phyloP scores from a whole-genome alignment of 2,329 filamentous ascomycete genomes.

The Plectosphaerella cucumerina region DNA sequence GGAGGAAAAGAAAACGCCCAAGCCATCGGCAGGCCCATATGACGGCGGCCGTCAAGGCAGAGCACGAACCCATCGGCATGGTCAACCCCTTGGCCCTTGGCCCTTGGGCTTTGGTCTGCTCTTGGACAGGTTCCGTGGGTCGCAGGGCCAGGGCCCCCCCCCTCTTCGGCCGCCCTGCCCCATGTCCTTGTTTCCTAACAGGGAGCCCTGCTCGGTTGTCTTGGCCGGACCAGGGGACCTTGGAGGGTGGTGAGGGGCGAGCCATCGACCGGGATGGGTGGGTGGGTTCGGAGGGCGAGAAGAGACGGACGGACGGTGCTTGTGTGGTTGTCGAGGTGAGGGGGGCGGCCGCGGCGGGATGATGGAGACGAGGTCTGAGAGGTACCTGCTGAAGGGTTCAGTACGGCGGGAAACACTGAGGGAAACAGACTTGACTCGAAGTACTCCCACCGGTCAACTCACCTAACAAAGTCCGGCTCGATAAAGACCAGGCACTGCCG shows the following conservation, averaged over 20 bases:
- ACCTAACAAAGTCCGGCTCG: too few relatives aligned
- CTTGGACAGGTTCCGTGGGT: too few relatives aligned
- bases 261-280: slow-evolving; percentile 3
- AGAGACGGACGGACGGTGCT: background rate
- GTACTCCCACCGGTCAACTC: background rate
- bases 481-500: too few relatives aligned
- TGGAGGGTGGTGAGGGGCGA: background rate
- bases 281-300: background rate
- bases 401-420: too few relatives aligned
- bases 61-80: background rate
- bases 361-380: slow-evolving; percentile 23
- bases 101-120: background rate
- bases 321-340: background rate
- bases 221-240: slow-evolving; percentile 6
- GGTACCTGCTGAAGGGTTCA: too few relatives aligned
- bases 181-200: slow-evolving; percentile 10
- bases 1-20: slow-evolving; percentile 10
- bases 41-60: background rate
- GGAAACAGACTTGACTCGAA: background rate
- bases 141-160: slow-evolving; percentile 1
- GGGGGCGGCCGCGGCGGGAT: background rate
- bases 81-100: background rate
- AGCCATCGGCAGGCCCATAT: background rate
- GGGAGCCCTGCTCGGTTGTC: slow-evolving; percentile 10
- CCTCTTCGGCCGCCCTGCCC: slow-evolving; percentile 7